Evolutionary conservation across 2,329 filamentous ascomycete genomes (phyloP).

Genomic region (Reticulascus tulasneorum): DNA sequence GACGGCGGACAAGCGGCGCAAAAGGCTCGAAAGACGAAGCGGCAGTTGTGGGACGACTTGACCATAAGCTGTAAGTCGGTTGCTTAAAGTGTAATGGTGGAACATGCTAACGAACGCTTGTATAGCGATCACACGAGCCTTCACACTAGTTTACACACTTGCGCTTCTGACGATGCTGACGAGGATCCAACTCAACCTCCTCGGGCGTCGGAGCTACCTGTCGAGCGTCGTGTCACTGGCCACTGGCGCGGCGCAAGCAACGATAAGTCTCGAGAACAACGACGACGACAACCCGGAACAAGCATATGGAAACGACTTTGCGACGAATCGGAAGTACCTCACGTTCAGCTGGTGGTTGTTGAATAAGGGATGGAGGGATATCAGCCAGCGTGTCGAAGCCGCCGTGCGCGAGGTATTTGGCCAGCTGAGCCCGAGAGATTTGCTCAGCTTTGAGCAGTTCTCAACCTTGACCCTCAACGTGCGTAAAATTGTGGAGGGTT

Average conservation of each 20-base stretch:
- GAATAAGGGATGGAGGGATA: slow-evolving; percentile 80
- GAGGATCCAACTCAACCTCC: slow-evolving; percentile 91
- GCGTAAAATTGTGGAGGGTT: slow-evolving; percentile 77
- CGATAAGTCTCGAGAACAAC: slow-evolving; percentile 87
- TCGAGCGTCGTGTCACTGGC: slow-evolving; percentile 92
- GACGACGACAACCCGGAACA: slow-evolving; percentile 84
- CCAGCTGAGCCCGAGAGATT: slow-evolving; percentile 81
- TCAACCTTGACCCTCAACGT: slow-evolving; percentile 79
- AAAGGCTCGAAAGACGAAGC: slow-evolving; percentile 71
- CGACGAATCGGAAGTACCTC: slow-evolving; percentile 90
- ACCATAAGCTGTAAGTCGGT: slow-evolving; percentile 79
- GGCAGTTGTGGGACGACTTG: slow-evolving; percentile 94
- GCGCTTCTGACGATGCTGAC: slow-evolving; percentile 88
- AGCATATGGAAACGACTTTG: slow-evolving; percentile 86
- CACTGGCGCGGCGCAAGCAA: slow-evolving; percentile 66
- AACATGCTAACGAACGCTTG: slow-evolving; percentile 3
- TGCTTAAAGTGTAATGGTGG: not conserved
- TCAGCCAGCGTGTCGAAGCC: slow-evolving; percentile 76
- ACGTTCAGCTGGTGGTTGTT: slow-evolving; percentile 98
- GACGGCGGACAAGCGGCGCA: slow-evolving; percentile 25
- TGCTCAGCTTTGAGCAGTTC: slow-evolving; percentile 76
- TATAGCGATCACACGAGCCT: slow-evolving; percentile 80
- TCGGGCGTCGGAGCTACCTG: slow-evolving; percentile 91
- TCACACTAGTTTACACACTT: slow-evolving; percentile 89
- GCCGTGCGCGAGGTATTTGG: slow-evolving; percentile 89